Conservation (phyloP, 2,329 filamentous ascomycete species). For the Colletotrichum magnum region DNA sequence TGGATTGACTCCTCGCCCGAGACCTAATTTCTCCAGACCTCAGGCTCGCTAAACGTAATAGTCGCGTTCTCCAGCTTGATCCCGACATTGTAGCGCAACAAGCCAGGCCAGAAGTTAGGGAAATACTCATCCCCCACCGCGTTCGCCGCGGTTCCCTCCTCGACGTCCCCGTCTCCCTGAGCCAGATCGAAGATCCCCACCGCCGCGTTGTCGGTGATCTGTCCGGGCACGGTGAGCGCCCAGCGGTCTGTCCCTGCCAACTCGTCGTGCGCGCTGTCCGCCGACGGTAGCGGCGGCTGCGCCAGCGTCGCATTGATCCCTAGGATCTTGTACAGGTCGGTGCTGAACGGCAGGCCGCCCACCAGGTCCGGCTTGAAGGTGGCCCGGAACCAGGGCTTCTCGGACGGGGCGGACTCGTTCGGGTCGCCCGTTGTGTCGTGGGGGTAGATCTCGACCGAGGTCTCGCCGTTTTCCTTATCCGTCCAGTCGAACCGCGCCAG, state of each 20-base stretch:
- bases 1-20: no score
- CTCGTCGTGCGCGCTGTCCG: slow-evolving; percentile 54
- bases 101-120: slow-evolving; percentile 30
- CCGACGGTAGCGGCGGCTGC: slow-evolving; percentile 62
- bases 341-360: slow-evolving; percentile 61
- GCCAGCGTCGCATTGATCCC: slow-evolving; percentile 59
- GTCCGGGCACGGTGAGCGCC: slow-evolving; percentile 53
- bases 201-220: slow-evolving; percentile 21
- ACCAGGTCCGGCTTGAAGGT: slow-evolving; percentile 57
- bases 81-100: slow-evolving; percentile 12
- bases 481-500: slow-evolving; percentile 65
- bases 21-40: slow-evolving; percentile 4
- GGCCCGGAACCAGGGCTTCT: slow-evolving; percentile 60
- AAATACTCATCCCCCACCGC: slow-evolving; percentile 27
- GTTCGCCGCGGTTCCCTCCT: not conserved
- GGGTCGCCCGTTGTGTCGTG: slow-evolving; percentile 52
- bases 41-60: slow-evolving; percentile 12
- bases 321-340: slow-evolving; percentile 54
- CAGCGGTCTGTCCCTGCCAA: slow-evolving; percentile 62
- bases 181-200: slow-evolving; percentile 21
- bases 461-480: slow-evolving; percentile 51
- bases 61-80: slow-evolving; percentile 18
- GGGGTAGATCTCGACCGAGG: slow-evolving; percentile 60
- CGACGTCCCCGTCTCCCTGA: slow-evolving; percentile 20
- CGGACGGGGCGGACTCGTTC: slow-evolving; percentile 50